Evolutionary conservation across 805 yeast species (phyloP).

Genomic region (Kluyveromyces starmeri): DNA sequence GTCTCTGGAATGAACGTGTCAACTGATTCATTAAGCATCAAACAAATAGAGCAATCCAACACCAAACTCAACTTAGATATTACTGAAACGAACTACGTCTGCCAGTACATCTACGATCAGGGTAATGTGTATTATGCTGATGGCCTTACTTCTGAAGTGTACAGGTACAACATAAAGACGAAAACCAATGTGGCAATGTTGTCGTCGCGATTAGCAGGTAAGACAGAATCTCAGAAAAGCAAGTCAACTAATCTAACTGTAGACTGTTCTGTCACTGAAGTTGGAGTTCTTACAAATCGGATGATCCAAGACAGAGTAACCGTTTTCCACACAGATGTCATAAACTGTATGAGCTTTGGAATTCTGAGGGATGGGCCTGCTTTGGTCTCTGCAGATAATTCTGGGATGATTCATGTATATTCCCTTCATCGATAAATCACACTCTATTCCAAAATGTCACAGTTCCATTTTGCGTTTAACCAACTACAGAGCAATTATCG

Average conservation of each 20-base stretch:
- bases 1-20: constrained; percentile 18
- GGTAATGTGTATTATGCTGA: constrained; percentile 14
- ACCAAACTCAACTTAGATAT: neutral
- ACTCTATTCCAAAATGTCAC: too few relatives aligned
- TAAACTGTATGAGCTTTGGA: constrained; percentile 3
- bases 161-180: constrained; percentile 13
- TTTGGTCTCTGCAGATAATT: constrained; percentile 15
- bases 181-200: constrained; percentile 1
- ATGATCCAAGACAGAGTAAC: neutral
- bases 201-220: neutral
- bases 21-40: constrained; percentile 7
- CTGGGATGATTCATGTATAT: constrained; percentile 15
- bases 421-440: neutral
- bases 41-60: constrained; percentile 3
- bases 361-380: constrained; percentile 2
- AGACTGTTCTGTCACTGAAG: constrained; percentile 1
- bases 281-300: neutral
- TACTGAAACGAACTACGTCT: constrained; percentile 1
- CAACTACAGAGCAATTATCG: too few relatives aligned
- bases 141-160: constrained; percentile 12
- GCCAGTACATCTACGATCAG: constrained; percentile 8
- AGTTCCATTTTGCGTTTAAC: neutral
- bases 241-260: neutral
- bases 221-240: neutral
- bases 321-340: constrained; percentile 8